Evolutionary conservation across 2,329 filamentous ascomycete genomes (phyloP).

Genomic region (Cladosporium colombiae): DNA sequence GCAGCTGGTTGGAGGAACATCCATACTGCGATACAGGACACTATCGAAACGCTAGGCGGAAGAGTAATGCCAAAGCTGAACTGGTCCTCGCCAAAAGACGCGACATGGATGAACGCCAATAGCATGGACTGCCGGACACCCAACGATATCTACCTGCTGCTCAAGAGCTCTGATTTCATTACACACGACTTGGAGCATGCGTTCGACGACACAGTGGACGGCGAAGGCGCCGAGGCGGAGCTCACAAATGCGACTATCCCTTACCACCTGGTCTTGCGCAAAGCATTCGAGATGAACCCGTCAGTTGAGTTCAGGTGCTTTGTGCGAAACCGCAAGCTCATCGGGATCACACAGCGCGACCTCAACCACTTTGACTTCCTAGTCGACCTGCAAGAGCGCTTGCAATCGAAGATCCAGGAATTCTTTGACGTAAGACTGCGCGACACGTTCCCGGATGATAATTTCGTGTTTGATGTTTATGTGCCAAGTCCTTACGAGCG

Average conservation of each 20-base stretch:
- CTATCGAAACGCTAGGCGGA: conserved; percentile 79
- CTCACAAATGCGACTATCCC: conserved; percentile 52
- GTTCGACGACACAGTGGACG: conserved; percentile 65
- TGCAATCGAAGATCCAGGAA: conserved; percentile 68
- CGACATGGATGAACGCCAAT: conserved; percentile 87
- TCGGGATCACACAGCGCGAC: conserved; percentile 86
- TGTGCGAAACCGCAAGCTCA: conserved; percentile 75
- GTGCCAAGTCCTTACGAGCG: conserved; percentile 73
- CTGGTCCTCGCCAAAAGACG: conserved; percentile 96
- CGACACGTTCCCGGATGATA: conserved; percentile 77
- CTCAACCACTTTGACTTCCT: conserved; percentile 89
- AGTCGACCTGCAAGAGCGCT: conserved; percentile 62
- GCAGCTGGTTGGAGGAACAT: conserved; percentile 65
- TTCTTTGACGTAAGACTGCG: conserved; percentile 77
- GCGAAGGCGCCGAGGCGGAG: conserved; percentile 15
- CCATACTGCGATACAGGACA: conserved; percentile 73
- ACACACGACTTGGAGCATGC: conserved; percentile 93
- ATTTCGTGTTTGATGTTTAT: conserved; percentile 91
- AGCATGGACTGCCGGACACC: conserved; percentile 86
- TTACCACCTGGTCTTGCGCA: conserved; percentile 81
- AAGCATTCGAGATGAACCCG: conserved; percentile 80
- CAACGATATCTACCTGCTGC: conserved; percentile 88
- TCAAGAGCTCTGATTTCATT: conserved; percentile 93
- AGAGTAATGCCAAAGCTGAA: conserved; percentile 91
- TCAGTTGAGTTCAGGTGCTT: conserved; percentile 95